Percentiles rank a stretch among this genome's conserved stretches.
Conservation (phyloP, 345 rosid genomes). For the Linum lewisii region DNA sequence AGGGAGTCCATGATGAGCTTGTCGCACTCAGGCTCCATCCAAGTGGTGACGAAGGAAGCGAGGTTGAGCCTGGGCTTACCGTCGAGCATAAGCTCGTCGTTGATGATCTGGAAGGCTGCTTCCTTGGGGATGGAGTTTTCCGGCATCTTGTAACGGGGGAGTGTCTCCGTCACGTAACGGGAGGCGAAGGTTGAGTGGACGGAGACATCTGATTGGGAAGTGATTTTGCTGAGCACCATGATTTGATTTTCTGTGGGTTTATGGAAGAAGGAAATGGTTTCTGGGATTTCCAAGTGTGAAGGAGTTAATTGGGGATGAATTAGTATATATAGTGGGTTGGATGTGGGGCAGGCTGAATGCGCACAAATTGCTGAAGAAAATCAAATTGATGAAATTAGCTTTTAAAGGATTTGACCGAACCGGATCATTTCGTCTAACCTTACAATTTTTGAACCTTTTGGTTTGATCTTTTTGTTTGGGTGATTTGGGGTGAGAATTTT, state of each 20-base stretch:
- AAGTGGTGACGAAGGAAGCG: neutral
- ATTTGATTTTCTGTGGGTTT: neutral
- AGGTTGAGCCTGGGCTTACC: neutral
- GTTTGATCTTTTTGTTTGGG: too few relatives aligned
- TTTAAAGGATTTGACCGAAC: too few relatives aligned
- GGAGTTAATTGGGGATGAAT: too few relatives aligned
- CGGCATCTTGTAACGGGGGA: neutral
- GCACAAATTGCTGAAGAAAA: too few relatives aligned
- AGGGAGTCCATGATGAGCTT: slow-evolving; percentile 1
- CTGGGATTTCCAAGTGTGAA: too few relatives aligned
- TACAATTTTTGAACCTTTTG: too few relatives aligned
- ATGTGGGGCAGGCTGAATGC: too few relatives aligned
- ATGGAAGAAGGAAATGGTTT: too few relatives aligned
- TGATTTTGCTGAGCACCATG: neutral
- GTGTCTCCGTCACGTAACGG: neutral
- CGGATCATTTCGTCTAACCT: too few relatives aligned
- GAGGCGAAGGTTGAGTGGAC: slow-evolving; percentile 1
- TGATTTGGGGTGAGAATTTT: too few relatives aligned
- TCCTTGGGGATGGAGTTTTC: neutral
- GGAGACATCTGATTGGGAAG: neutral
- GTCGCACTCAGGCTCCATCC: slow-evolving; percentile 1
- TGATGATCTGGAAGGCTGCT: neutral
- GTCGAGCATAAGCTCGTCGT: slow-evolving; percentile 1
- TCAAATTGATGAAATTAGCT: too few relatives aligned
- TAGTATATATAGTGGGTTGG: too few relatives aligned